Percentiles rank a stretch among this genome's conserved stretches.
These are phyloP conservation scores for Sporothrix mexicana DNA, from an alignment of 2,329 filamentous ascomycete species.

Conservation along the genomic window DNA sequence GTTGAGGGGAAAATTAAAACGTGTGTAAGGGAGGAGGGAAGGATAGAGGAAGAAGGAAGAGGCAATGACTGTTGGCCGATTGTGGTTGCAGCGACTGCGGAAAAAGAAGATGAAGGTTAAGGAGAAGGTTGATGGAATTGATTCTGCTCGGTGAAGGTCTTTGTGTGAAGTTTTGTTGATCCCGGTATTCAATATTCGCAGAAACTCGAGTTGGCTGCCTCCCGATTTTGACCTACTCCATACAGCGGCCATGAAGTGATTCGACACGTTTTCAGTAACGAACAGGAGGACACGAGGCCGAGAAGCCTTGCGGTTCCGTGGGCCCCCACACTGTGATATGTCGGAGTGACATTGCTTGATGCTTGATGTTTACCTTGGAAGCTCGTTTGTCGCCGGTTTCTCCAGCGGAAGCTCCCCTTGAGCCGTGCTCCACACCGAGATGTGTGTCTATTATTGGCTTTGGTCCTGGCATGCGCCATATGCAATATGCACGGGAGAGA, in stretches of 20 bases:
- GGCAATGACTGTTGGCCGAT: not conserved
- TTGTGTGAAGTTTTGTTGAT: not conserved
- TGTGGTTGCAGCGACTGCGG: not conserved
- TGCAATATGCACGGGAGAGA: not conserved
- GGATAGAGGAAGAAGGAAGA: not conserved
- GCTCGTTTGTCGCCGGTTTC: not conserved
- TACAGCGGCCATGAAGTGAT: not conserved
- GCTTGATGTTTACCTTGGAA: not conserved
- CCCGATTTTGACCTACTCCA: not conserved
- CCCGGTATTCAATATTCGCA: not conserved
- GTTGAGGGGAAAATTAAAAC: not conserved
- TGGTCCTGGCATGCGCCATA: not conserved
- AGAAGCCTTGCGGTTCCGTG: not conserved
- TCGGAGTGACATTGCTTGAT: not conserved
- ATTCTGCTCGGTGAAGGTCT: not conserved
- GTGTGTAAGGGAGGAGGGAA: not conserved
- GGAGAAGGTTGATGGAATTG: not conserved
- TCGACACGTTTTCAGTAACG: not conserved
- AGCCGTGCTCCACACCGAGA: not conserved
- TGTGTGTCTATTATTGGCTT: not conserved
- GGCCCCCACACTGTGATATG: not conserved
- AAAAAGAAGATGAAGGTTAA: not conserved
- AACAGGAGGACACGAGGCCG: not conserved
- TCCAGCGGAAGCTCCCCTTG: not conserved
- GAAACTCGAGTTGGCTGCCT: constrained; percentile 9